Base-by-base conservation (phyloP, 805 yeast species). In the Candida coleopterorum region DNA sequence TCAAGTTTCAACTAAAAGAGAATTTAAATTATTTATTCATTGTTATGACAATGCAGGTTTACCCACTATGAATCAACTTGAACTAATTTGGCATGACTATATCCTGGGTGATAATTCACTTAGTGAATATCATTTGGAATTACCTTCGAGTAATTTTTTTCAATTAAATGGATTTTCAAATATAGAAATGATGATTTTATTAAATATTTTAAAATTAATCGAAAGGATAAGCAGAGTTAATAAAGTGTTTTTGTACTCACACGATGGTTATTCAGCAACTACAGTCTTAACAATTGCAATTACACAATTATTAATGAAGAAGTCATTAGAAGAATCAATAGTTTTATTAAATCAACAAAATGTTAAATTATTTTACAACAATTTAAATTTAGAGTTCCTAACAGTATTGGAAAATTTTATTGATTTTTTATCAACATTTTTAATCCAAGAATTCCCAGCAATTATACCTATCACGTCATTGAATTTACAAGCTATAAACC, bases 31-130 rank as follows among this genome's bases (percentile, higher is more conserved):
- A 10, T 73, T 72, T 42, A 59, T 81, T 12, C 68, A 71, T 44
- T 82, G 88, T 55, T 69, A 71, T 38, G 85, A 76, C 40, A 74
- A 74, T 17, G 72, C 77, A 0, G 39, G 55, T 3, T 72, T 79
- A 38, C 84, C 85, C 1, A 46, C 60, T 2, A 48, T 70, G 11
- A 48, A 51, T 2, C 58, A 56, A 7, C 49, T 77, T 25, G 49
- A 48, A 11, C 33, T 41, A 3, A 28, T 46, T 6, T 42, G 46
- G 42, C 29, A 38, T 6, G 35, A 38, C 27, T 38, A 29, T 18
- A 21, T 34, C 30, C 25, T 22, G 21, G 31, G 14, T 4, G 34
- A 30, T 32, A 22, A 23, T 15, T 12, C 7, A 11, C 21, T 32
- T 4, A 35, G 37, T 20, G 36, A 38, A 2, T 38, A 39, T 29